phyloP scores from a whole-genome alignment of 2,329 filamentous ascomycete genomes.

The Zalaria obscura region DNA sequence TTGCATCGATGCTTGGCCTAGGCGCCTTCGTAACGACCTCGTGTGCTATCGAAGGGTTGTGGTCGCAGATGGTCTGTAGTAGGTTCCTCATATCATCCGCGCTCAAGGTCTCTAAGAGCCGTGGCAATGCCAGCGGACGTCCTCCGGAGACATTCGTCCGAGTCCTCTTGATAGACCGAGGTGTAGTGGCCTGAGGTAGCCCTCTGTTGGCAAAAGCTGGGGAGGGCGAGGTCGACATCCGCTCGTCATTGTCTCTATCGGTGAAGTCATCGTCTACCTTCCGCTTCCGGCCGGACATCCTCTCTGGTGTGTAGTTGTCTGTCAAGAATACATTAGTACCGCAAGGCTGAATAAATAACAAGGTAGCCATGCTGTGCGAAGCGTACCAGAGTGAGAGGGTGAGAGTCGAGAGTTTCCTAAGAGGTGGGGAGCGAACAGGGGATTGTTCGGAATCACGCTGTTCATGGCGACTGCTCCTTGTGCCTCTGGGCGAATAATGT shows the following conservation, averaged over 20 bases:
- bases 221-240: constrained; percentile 81
- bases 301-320: constrained; percentile 23
- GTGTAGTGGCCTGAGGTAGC: constrained; percentile 36
- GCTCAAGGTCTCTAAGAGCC: constrained; percentile 89
- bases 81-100: constrained; percentile 70
- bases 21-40: constrained; percentile 77
- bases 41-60: constrained; percentile 70
- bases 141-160: constrained; percentile 53
- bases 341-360: neutral
- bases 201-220: constrained; percentile 64
- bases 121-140: constrained; percentile 49
- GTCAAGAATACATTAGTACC: constrained; percentile 16
- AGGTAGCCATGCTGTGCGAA: constrained; percentile 5
- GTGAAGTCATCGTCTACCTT: constrained; percentile 48
- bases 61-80: constrained; percentile 81
- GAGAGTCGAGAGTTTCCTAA: constrained; percentile 46
- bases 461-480: constrained; percentile 34
- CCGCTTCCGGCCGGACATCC: constrained; percentile 53
- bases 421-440: constrained; percentile 47
- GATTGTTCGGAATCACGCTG: constrained; percentile 43
- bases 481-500: too few relatives aligned
- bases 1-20: constrained; percentile 69
- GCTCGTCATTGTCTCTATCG: constrained; percentile 46
- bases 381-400: constrained; percentile 44
- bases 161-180: constrained; percentile 52